Conservation (phyloP, 164 flowering plant species). For the Umbellularia californica region DNA sequence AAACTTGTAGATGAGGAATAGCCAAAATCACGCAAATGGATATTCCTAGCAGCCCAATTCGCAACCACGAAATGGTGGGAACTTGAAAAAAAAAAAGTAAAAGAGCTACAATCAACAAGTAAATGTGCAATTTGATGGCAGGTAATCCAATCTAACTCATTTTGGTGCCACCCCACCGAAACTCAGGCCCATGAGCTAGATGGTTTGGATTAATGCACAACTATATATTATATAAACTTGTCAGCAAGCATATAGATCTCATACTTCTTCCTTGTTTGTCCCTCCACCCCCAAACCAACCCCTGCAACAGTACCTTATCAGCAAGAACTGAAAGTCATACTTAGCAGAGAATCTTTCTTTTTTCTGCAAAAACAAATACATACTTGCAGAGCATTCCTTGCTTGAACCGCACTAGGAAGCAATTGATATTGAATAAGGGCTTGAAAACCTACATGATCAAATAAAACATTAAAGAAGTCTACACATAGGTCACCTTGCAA, state of each 20-base stretch:
- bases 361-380: background rate
- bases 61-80: background rate
- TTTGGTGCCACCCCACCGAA: background rate
- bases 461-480: no score
- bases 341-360: background rate
- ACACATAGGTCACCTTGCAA: background rate
- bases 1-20: background rate
- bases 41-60: background rate
- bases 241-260: background rate
- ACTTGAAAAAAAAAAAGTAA: background rate
- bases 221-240: background rate
- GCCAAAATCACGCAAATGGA: background rate
- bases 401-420: conserved; percentile 74
- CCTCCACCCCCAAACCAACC: background rate
- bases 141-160: background rate
- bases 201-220: background rate
- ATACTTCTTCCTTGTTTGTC: background rate
- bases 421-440: conserved; percentile 85
- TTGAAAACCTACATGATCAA: conserved; percentile 66
- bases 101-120: background rate
- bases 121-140: background rate
- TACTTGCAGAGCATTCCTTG: conserved; percentile 83
- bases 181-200: background rate
- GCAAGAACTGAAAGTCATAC: background rate
- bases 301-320: no score